Evolutionary conservation across 1,284 basidiomycete genomes (phyloP), one percentile per base, ranked within the genome.

Genomic region (Cryptococcus sp.): DNA sequence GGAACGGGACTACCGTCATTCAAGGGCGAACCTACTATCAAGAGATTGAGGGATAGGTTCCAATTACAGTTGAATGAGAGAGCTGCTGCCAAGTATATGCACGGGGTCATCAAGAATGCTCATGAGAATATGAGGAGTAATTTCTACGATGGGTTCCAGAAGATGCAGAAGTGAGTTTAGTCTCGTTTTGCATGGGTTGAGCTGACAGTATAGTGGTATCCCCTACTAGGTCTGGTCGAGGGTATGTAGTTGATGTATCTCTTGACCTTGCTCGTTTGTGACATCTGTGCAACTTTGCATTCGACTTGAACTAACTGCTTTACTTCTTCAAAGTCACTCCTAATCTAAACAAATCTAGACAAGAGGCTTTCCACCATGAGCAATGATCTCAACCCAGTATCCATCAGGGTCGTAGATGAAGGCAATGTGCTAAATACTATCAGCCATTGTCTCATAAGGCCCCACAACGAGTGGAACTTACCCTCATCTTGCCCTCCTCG

Each of bases 1-100:
- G 92, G 88, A 25, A 94, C 94, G 2, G 89, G 87, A 18, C 78
- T 99, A 46, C 94, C 96, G 1, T 91, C 88, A 11, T 98, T 98
- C 82, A 98, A 98, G 72, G 96, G 94, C 36, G 89, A 96, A 69
- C 79, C 80, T 0, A 97, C 93, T 1, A 94, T 98, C 69, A 83
- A 83, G 62, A 79, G 94, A 39, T 78, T 99, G 41, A 81, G 83
- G 50, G 91, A 94, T 53, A 82, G 96, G 25, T 99, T 98, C 76
- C 86, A 83, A 50, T 81, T 88, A 16, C 82, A 86, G 19, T 72
- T 96, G 51, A 86, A 82, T 53, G 94, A 98, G 69, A 82, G 89
- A 44, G 87, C 91, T 60, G 96, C 94, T 5, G 93, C 93, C 0
- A 86, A 92, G 24, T 93, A 83, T 75, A 96, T 98, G 86, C 82